Evolutionary conservation across 2,329 filamentous ascomycete genomes (phyloP).

Genomic region (Trichoderma sp.): DNA sequence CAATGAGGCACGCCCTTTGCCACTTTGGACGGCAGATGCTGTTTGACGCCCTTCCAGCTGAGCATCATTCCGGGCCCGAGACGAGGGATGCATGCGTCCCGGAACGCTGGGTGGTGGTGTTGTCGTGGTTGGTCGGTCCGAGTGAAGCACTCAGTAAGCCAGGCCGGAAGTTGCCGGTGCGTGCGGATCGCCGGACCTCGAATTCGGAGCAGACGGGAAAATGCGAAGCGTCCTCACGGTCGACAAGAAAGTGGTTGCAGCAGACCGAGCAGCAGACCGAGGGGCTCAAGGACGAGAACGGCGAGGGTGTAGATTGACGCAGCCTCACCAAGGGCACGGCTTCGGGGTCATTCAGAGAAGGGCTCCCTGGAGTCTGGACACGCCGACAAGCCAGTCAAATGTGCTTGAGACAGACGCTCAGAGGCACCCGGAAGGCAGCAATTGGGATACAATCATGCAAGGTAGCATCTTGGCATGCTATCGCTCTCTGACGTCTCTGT

Average conservation of each 20-base stretch:
- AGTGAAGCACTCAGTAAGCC: not conserved
- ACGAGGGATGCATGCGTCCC: conserved; percentile 18
- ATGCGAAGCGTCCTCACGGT: not conserved
- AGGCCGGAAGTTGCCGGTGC: not conserved
- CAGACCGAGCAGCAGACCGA: not conserved
- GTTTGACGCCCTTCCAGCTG: conserved; percentile 45
- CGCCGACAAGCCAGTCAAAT: conserved; percentile 6
- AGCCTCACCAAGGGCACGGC: not conserved
- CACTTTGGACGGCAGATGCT: conserved; percentile 41
- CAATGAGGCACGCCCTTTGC: conserved; percentile 35
- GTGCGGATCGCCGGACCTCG: not conserved
- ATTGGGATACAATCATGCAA: conserved; percentile 25
- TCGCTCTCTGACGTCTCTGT: conserved; percentile 33
- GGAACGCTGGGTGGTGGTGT: conserved; percentile 9
- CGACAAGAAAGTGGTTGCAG: not conserved
- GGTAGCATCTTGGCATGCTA: conserved; percentile 28
- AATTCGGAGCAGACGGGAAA: not conserved
- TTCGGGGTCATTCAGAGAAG: conserved; percentile 6
- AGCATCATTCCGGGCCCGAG: conserved; percentile 37
- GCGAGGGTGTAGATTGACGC: conserved; percentile 13
- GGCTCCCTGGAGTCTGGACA: not conserved
- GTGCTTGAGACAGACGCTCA: conserved; percentile 4
- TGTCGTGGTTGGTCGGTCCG: not conserved
- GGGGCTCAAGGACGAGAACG: not conserved
- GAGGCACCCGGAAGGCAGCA: conserved; percentile 20